Evolutionary conservation across 148 eudicot genomes (phyloP).

Genomic region (Talinum fruticosum): DNA sequence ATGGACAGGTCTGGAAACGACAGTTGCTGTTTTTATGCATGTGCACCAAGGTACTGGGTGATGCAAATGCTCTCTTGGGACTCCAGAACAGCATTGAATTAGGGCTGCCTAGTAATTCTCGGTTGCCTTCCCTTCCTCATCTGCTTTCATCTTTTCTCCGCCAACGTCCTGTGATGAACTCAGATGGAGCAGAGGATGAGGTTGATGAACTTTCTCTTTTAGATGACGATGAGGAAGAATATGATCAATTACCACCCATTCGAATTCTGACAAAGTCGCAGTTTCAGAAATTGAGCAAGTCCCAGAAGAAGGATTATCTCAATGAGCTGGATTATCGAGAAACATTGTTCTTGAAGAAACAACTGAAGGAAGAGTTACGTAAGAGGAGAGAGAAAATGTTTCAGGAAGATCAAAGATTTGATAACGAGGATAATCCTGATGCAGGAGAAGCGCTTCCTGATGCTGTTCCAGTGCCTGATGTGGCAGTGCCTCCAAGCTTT

Average conservation of each 20-base stretch:
- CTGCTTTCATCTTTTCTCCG: slow-evolving; percentile 79
- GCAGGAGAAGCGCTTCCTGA: slow-evolving; percentile 53
- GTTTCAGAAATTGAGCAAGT: slow-evolving; percentile 56
- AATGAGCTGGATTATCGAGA: slow-evolving; percentile 97
- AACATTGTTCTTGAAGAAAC: slow-evolving; percentile 82
- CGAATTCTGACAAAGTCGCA: slow-evolving; percentile 74
- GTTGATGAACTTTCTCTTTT: slow-evolving; percentile 38
- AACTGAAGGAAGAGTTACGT: slow-evolving; percentile 61
- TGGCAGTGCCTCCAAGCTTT: slow-evolving; percentile 73
- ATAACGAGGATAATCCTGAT: slow-evolving; percentile 27
- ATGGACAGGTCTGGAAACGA: slow-evolving; percentile 86
- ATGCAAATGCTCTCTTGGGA: slow-evolving; percentile 66
- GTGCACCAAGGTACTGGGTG: slow-evolving; percentile 83
- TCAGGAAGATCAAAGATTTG: slow-evolving; percentile 21
- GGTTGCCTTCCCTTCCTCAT: slow-evolving; percentile 84
- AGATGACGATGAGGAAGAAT: slow-evolving; percentile 65
- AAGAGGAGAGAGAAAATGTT: slow-evolving; percentile 38
- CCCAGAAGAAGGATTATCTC: slow-evolving; percentile 78
- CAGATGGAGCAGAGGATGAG: slow-evolving; percentile 40
- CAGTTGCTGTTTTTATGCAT: slow-evolving; percentile 67
- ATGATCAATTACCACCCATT: slow-evolving; percentile 86
- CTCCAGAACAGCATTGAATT: slow-evolving; percentile 66
- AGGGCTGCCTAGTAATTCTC: slow-evolving; percentile 49
- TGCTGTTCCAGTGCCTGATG: slow-evolving; percentile 64
- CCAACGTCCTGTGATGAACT: slow-evolving; percentile 41